phyloP scores from a whole-genome alignment of 75 land plant species.

The Cupressus sempervirens region DNA sequence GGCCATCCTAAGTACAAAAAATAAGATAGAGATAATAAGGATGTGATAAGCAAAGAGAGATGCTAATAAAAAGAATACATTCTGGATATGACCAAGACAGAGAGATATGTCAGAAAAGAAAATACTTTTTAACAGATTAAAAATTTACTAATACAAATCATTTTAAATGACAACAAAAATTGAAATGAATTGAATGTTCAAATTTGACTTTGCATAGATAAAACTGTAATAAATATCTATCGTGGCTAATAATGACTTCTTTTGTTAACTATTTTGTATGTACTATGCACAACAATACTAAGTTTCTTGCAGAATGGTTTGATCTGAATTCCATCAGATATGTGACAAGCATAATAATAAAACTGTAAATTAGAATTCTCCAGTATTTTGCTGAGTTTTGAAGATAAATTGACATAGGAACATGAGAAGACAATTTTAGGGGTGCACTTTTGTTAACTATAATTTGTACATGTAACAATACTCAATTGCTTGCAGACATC shows the following conservation, averaged over 20 bases:
- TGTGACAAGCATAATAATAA: not conserved
- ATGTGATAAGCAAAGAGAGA: not conserved
- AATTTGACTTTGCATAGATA: not conserved
- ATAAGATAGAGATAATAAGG: not conserved
- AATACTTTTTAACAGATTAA: not conserved
- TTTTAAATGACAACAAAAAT: not conserved
- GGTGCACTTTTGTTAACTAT: not conserved
- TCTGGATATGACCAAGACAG: not conserved
- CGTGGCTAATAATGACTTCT: not conserved
- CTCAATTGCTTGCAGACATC: not conserved
- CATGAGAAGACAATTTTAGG: too few relatives aligned
- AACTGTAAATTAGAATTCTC: not conserved
- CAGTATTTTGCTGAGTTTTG: too few relatives aligned
- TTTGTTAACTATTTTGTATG: not conserved
- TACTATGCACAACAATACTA: not conserved
- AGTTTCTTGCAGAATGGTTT: not conserved
- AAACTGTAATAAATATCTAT: not conserved
- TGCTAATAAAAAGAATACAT: not conserved
- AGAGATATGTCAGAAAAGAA: not conserved
- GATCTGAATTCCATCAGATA: not conserved
- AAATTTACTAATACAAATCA: not conserved
- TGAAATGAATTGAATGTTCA: not conserved
- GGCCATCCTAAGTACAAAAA: constrained; percentile 24
- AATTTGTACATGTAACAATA: not conserved
- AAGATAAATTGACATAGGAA: too few relatives aligned